Evolutionary conservation across 306 rosid genomes (phyloP).

Genomic region (Lablab purpureus): DNA sequence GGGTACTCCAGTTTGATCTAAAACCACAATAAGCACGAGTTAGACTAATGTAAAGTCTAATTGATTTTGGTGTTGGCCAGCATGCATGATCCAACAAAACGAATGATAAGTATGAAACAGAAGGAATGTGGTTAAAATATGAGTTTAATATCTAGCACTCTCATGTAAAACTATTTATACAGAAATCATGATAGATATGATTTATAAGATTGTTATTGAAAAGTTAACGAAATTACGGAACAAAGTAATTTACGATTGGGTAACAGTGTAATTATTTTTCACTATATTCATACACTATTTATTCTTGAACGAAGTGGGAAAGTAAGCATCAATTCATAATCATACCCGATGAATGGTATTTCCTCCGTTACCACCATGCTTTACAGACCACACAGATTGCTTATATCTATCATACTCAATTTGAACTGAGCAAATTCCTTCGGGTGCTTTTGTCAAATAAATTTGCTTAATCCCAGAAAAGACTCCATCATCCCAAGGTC

Average conservation of each 20-base stretch:
- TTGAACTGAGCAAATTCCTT: conserved; percentile 84
- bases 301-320: background rate
- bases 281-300: background rate
- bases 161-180: background rate
- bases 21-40: conserved; percentile 27
- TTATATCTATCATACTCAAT: conserved; percentile 87
- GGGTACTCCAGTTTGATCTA: conserved; percentile 89
- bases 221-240: background rate
- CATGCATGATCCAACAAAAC: conserved; percentile 27
- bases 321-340: conserved; percentile 9
- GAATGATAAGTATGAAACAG: background rate
- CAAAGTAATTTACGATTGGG: background rate
- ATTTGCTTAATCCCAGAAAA: conserved; percentile 84
- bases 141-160: background rate
- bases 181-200: background rate
- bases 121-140: background rate
- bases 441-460: conserved; percentile 70
- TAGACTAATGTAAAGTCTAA: background rate
- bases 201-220: background rate
- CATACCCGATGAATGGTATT: conserved; percentile 67
- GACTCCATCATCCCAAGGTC: conserved; percentile 95
- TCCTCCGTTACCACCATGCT: conserved; percentile 87
- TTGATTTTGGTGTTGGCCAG: conserved; percentile 13
- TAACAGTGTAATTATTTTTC: background rate
- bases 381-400: conserved; percentile 91